Evolutionary conservation across 2,329 filamentous ascomycete species (phyloP), one percentile per base, ranked within the genome.

Genomic region (Clonostachys rhizophaga): DNA sequence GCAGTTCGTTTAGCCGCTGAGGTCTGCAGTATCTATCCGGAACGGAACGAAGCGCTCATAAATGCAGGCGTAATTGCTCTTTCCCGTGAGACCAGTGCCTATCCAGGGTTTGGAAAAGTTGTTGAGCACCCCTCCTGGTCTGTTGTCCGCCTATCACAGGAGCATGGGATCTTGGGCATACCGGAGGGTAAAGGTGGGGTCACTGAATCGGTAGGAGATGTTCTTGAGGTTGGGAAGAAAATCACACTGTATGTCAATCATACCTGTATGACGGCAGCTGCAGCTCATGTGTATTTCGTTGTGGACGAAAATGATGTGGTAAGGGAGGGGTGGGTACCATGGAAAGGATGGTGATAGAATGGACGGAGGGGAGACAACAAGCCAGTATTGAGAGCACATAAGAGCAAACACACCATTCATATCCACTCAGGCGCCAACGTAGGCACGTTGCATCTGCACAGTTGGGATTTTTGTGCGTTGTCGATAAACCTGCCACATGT

Each of bases 11-110:
- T 68, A 2, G 49, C 55, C 0, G 54, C 60, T 24, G 65, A 69
- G 46, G 64, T 68, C n/a, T 67, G 62, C 52, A 63, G 66, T 44
- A 55, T 67, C 11, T 68, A 68, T 42, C 60, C 62, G 0, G 62
- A 66, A 44, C 59, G 66, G 9, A 67, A 68, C 47, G 66, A 68
- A 49, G 63, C 59, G 5, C 59, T 68, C 30, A 52, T 68, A 35
- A 68, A 69, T 46, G 66, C 64, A 0, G 66, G 66, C 1, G 60
- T 59, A 3, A 57, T 65, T 16, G 61, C 65, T 6, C 47, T 69
- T 13, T 64, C 64, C 11, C 64, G 62, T 8, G 65, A 68, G 50
- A 53, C 58, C 9, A 62, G 62, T 20, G 56, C 50, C 8, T 58
- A 52, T 34, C 44, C 56, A 18, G 61, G 65, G 10, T 64, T 63